Base-by-base conservation (phyloP, 257 asterid species). In the Asclepias syriaca region DNA sequence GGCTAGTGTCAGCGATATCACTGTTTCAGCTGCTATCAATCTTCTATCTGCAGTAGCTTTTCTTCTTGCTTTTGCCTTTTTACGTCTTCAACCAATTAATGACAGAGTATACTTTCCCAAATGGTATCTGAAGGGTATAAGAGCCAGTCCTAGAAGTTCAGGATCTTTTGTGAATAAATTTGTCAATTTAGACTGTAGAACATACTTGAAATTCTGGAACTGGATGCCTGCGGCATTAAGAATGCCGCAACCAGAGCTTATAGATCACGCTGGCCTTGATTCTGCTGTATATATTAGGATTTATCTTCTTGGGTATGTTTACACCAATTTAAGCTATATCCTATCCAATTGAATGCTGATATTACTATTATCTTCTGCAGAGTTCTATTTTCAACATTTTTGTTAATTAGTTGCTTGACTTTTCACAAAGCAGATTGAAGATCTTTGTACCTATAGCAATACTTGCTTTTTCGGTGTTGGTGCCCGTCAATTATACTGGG, bases 401-500 rank as follows among this genome's bases (percentile, higher is more conserved):
- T n/a, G 5, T 16, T 59, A 43, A 43, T 16, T 2, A 8, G 49
- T 48, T 65, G 27, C 60, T 54, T 73, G 21, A 64, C 64, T n/a
- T 65, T 56, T 65, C 37, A 32, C 12, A 61, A 34, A 82, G 86
- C 97, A 90, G 98, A 68, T 79, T 92, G 91, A 92, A 90, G 81
- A 87, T 92, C 50, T 90, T 90, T 74, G 85, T 88, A 76, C 97
- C 98, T 6, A 84, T 92, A 58, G 79, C 96, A 57, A 4, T 85
- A 39, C 91, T 90, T 77, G 83, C 91, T 80, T 88, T 92, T 85
- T 86, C 81, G 43, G 82, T 87, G 22, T 78, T 95, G 82, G 86
- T 88, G 76, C 98, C 98, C 49, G 91, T 95, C 76, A 95, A 95
- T 74, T 95, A 87, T 88, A 88, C 96, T 13, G 98, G 98, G 67